These are phyloP conservation scores for Xylaria multiplex DNA, from an alignment of 2,329 filamentous ascomycete species.

Conservation along the genomic window DNA sequence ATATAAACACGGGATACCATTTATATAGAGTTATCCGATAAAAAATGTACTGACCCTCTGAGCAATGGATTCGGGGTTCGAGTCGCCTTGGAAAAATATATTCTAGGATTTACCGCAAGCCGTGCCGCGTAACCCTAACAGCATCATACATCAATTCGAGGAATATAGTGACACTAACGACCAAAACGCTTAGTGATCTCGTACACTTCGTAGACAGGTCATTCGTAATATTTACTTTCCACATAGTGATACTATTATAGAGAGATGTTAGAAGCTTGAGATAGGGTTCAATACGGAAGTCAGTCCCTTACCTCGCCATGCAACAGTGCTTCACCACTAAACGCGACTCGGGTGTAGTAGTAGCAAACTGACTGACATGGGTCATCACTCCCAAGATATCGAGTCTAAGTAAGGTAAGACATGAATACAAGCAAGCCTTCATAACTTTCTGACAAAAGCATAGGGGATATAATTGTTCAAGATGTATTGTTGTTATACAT, in stretches of 20 bases:
- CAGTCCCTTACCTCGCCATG: slow-evolving; percentile 1
- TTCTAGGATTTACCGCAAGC: neutral
- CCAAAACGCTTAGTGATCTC: neutral
- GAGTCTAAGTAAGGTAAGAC: slow-evolving; percentile 8
- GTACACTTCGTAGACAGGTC: no score
- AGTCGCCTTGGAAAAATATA: neutral
- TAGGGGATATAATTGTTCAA: slow-evolving; percentile 33
- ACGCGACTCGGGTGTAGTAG: neutral
- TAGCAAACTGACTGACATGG: neutral
- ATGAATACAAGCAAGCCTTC: neutral
- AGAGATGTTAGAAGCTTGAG: neutral
- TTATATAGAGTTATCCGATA: no score
- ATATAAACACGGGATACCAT: no score
- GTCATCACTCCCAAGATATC: neutral
- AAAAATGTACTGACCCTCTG: no score
- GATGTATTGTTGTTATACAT: slow-evolving; percentile 41
- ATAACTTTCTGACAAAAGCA: neutral
- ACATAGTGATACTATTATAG: neutral
- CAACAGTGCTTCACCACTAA: neutral
- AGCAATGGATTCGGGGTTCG: neutral
- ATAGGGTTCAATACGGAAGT: neutral
- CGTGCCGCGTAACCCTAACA: neutral
- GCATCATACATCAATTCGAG: neutral
- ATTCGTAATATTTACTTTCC: neutral
- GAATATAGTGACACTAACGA: neutral